A percentile compares a stretch with the other conserved stretches of the same genome.
Evolutionary conservation across 192 early-diverging fungal genomes (phyloP).

Genomic region (Rhizoclosmatium sp.): DNA sequence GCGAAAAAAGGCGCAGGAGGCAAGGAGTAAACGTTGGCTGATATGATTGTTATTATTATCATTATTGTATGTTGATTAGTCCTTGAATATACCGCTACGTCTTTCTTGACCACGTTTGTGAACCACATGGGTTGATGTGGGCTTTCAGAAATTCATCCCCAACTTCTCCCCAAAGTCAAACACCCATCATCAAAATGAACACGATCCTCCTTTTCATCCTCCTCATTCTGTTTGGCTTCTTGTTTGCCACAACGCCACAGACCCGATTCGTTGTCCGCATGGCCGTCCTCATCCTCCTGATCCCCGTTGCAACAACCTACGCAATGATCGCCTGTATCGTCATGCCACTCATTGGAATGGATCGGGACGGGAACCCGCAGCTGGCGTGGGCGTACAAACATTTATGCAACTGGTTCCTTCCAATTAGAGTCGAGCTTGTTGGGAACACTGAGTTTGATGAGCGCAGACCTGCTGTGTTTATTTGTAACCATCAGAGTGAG

Average conservation of each 20-base stretch:
- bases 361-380: conserved; percentile 21
- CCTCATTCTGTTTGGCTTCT: conserved; percentile 20
- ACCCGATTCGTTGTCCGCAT: conserved; percentile 24
- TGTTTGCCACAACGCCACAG: conserved; percentile 18
- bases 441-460: conserved; percentile 62
- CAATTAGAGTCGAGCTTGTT: conserved; percentile 63
- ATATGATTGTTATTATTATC: too few relatives aligned
- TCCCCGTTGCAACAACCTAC: conserved; percentile 21
- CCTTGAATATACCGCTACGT: too few relatives aligned
- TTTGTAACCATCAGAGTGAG: conserved; percentile 84
- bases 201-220: conserved; percentile 1
- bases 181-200: conserved; percentile 2
- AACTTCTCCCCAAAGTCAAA: neutral
- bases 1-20: neutral
- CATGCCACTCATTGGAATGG: neutral
- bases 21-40: too few relatives aligned
- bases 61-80: too few relatives aligned
- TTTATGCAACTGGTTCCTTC: conserved; percentile 22
- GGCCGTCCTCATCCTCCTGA: conserved; percentile 19
- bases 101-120: too few relatives aligned
- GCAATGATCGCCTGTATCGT: conserved; percentile 19
- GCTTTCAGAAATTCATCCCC: too few relatives aligned
- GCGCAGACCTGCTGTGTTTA: conserved; percentile 65
- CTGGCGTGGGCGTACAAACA: conserved; percentile 11
- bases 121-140: too few relatives aligned